Conservation (phyloP, 2,329 filamentous ascomycete species). For the Ceratocystis papillata region DNA sequence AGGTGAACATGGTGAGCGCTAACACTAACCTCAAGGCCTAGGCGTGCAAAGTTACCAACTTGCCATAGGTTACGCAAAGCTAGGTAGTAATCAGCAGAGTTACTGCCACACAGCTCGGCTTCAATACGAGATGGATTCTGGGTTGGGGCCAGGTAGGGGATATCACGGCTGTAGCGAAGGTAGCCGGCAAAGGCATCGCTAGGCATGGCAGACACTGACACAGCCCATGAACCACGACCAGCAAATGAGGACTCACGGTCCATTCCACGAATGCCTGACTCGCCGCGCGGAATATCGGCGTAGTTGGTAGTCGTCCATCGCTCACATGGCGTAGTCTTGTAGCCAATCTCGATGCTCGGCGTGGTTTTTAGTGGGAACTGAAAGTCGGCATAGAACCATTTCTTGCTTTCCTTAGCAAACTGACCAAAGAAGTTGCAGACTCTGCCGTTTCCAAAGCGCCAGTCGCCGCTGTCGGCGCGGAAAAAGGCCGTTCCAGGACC, state of each 20-base stretch:
- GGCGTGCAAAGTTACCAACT: constrained; percentile 34
- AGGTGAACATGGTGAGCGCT: constrained; percentile 36
- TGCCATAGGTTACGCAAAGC: constrained; percentile 38
- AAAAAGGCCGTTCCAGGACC: constrained; percentile 33
- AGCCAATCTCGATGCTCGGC: constrained; percentile 37
- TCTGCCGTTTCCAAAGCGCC: constrained; percentile 29
- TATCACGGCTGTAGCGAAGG: constrained; percentile 32
- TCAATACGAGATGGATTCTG: constrained; percentile 33
- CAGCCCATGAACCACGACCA: constrained; percentile 33
- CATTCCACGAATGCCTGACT: constrained; percentile 33
- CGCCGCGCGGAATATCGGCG: constrained; percentile 30
- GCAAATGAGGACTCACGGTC: constrained; percentile 31
- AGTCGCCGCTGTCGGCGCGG: constrained; percentile 37
- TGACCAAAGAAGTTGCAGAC: constrained; percentile 31
- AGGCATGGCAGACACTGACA: constrained; percentile 31
- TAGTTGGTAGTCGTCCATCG: constrained; percentile 30
- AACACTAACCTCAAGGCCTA: constrained; percentile 38
- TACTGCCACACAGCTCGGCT: constrained; percentile 35
- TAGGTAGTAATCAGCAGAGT: constrained; percentile 32
- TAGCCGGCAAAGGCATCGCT: constrained; percentile 31
- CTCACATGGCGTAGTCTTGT: constrained; percentile 31
- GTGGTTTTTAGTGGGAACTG: constrained; percentile 28
- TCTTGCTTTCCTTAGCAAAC: constrained; percentile 30
- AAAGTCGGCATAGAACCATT: constrained; percentile 29
- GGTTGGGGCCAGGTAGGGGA: constrained; percentile 29